Evolutionary conservation across 2,329 filamentous ascomycete genomes (phyloP).

Genomic region (Chaetomium sp.): DNA sequence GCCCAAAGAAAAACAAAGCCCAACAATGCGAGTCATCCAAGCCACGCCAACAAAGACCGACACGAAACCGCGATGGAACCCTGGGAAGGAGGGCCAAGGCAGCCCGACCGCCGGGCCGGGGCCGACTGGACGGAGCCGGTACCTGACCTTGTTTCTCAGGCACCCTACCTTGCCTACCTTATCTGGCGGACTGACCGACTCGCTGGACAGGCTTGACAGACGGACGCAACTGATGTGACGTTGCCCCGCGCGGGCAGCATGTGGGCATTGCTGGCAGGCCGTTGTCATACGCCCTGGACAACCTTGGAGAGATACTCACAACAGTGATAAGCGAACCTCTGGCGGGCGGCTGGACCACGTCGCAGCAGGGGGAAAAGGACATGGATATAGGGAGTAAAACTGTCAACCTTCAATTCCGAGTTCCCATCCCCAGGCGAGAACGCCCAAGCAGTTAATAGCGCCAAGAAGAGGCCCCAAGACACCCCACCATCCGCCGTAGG

Average conservation of each 20-base stretch:
- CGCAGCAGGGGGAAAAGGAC: background rate
- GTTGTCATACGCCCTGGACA: background rate
- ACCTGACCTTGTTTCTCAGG: no score
- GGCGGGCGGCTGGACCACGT: background rate
- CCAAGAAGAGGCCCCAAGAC: no score
- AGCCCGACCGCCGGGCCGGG: slow-evolving; percentile 2
- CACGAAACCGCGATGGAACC: slow-evolving; percentile 8
- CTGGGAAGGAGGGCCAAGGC: background rate
- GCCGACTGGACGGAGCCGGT: background rate
- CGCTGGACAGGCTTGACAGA: no score
- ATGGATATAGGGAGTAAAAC: no score
- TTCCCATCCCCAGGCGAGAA: no score
- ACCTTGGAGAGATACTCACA: background rate
- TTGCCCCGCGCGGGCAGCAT: background rate
- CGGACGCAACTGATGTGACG: no score
- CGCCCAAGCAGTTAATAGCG: no score
- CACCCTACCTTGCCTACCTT: background rate
- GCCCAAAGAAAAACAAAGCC: background rate
- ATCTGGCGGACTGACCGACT: no score
- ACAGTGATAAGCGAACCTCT: background rate
- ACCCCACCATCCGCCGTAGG: no score
- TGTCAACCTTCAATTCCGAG: no score
- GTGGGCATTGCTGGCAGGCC: background rate
- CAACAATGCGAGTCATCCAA: slow-evolving; percentile 2
- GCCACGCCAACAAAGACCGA: slow-evolving; percentile 5